Percentiles rank a stretch among this genome's conserved stretches.
These are phyloP conservation scores for Globisporangium parvum DNA, from an alignment of 352 stramenopile species.

Conservation along the genomic window DNA sequence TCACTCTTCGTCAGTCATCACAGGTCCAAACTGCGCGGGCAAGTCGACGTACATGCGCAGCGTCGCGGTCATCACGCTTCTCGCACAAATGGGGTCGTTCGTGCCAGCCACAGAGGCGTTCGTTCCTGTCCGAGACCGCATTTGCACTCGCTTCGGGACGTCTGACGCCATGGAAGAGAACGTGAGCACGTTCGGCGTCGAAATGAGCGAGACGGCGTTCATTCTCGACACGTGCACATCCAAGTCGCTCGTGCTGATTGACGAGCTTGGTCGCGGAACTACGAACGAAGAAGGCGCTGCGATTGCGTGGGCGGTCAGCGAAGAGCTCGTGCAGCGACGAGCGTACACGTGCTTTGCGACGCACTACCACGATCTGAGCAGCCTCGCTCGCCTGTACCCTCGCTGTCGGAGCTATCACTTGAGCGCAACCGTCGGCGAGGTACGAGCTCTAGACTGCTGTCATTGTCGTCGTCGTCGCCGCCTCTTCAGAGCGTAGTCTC, in stretches of 20 bases:
- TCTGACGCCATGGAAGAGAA: slow-evolving; percentile 94
- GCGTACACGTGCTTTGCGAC: slow-evolving; percentile 89
- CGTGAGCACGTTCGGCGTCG: slow-evolving; percentile 86
- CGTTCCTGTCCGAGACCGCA: slow-evolving; percentile 82
- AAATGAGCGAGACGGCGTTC: slow-evolving; percentile 89
- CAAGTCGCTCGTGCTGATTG: slow-evolving; percentile 83
- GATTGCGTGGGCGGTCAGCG: slow-evolving; percentile 86
- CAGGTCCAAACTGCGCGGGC: slow-evolving; percentile 86
- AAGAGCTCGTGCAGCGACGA: slow-evolving; percentile 63
- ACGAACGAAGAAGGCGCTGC: slow-evolving; percentile 85
- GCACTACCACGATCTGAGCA: slow-evolving; percentile 81
- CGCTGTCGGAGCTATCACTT: slow-evolving; percentile 73
- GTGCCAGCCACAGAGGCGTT: slow-evolving; percentile 77
- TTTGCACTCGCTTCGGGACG: slow-evolving; percentile 90
- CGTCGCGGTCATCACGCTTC: slow-evolving; percentile 84
- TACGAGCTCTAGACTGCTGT: slow-evolving; percentile 16
- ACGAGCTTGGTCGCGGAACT: slow-evolving; percentile 89
- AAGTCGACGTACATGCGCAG: slow-evolving; percentile 89
- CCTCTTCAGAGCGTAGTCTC: neutral
- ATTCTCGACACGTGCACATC: slow-evolving; percentile 70
- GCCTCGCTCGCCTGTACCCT: slow-evolving; percentile 52
- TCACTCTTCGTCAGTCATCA: slow-evolving; percentile 56
- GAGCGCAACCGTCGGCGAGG: slow-evolving; percentile 33
- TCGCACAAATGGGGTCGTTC: slow-evolving; percentile 90
- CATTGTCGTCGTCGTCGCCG: neutral